These are phyloP conservation scores for Penicillium sp. DNA, from an alignment of 2,329 filamentous ascomycete genomes.

Conservation along the genomic window DNA sequence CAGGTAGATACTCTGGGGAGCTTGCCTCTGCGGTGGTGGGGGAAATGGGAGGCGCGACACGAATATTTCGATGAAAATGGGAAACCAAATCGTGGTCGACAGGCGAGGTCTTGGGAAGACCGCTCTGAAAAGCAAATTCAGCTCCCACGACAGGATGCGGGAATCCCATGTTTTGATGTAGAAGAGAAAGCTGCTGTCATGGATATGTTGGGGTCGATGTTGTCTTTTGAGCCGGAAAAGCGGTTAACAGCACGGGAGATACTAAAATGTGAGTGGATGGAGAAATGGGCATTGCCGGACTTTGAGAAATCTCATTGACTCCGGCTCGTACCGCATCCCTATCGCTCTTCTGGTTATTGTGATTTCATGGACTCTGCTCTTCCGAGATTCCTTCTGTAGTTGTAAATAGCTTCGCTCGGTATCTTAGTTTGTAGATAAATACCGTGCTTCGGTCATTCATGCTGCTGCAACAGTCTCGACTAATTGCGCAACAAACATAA, in stretches of 20 bases:
- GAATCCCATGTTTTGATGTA: conserved; percentile 6
- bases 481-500: too few species aligned
- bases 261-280: conserved; percentile 17
- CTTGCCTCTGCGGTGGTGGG: conserved; percentile 21
- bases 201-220: conserved; percentile 10
- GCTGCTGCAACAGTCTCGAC: too few species aligned
- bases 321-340: too few species aligned
- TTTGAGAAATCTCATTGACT: too few species aligned
- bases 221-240: conserved; percentile 14
- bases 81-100: conserved; percentile 1
- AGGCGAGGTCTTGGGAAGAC: conserved; percentile 13
- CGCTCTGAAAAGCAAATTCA: conserved; percentile 8
- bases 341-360: too few species aligned
- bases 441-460: too few species aligned
- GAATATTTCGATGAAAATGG: conserved; percentile 8
- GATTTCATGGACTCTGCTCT: too few species aligned
- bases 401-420: too few species aligned
- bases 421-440: too few species aligned
- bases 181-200: conserved; percentile 14
- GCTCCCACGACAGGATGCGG: not conserved
- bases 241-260: conserved; percentile 14
- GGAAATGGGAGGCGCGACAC: conserved; percentile 16
- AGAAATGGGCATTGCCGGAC: conserved; percentile 21
- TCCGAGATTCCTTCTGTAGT: too few species aligned
- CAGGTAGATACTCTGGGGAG: conserved; percentile 28